phyloP scores from a whole-genome alignment of 495 filamentous ascomycete species.

The Neurospora sublineolata region DNA sequence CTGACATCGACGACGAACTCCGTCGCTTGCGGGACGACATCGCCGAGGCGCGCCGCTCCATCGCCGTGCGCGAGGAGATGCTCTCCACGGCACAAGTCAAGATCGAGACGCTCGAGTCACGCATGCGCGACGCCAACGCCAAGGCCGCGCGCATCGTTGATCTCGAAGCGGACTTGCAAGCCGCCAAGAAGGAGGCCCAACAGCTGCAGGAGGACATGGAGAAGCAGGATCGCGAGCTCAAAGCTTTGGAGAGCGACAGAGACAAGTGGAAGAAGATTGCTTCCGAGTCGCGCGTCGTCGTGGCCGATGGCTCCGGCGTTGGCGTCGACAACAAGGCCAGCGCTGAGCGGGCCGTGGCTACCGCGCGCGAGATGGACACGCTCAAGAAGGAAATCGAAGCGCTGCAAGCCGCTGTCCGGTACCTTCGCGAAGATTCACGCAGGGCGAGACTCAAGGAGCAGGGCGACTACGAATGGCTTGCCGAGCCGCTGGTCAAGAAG shows the following conservation, averaged over 20 bases:
- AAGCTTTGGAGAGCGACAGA: slow-evolving; percentile 48
- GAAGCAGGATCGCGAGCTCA: slow-evolving; percentile 45
- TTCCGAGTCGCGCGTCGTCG: slow-evolving; percentile 49
- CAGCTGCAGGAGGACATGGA: slow-evolving; percentile 53
- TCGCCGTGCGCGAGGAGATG: slow-evolving; percentile 52
- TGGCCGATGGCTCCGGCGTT: slow-evolving; percentile 29
- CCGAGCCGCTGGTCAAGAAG: slow-evolving; percentile 48
- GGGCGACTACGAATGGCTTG: slow-evolving; percentile 50
- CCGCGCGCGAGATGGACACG: slow-evolving; percentile 62
- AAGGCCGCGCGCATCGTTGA: slow-evolving; percentile 52
- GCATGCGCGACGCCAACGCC: slow-evolving; percentile 67
- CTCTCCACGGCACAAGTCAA: slow-evolving; percentile 71
- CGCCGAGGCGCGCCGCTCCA: slow-evolving; percentile 50
- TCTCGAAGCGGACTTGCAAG: slow-evolving; percentile 47
- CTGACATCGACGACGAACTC: slow-evolving; percentile 72
- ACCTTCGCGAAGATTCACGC: slow-evolving; percentile 66
- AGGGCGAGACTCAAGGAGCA: slow-evolving; percentile 52
- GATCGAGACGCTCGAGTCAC: slow-evolving; percentile 79
- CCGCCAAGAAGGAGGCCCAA: slow-evolving; percentile 43
- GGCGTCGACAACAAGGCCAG: slow-evolving; percentile 38
- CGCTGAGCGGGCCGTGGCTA: slow-evolving; percentile 50
- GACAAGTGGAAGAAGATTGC: slow-evolving; percentile 68
- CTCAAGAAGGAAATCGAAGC: slow-evolving; percentile 58
- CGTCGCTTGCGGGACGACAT: slow-evolving; percentile 62
- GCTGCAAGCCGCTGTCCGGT: slow-evolving; percentile 66